Base-by-base conservation (phyloP, 805 yeast genomes). In the Wickerhamia fluorescens region DNA sequence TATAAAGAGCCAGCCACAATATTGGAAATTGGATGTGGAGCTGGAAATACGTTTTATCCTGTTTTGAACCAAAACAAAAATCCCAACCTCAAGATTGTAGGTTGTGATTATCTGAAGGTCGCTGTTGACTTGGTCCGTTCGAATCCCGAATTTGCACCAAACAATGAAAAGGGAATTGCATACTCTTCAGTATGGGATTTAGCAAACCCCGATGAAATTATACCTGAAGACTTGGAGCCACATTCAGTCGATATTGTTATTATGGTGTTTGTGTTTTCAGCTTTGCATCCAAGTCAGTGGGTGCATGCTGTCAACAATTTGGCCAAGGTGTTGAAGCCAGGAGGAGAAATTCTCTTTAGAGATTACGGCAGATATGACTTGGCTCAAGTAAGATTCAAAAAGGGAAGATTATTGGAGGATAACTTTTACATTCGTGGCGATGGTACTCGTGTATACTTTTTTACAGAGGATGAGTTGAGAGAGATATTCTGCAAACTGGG, bases 391-490 rank as follows among this genome's bases (percentile, higher is more conserved):
- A 61, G 98, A 44, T 87, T 89, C 64, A 92, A 92, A 57, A 83
- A 82, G 52, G 81, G 84, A 27, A 72, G 97, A 44, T 57, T 85
- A 16, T 54, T 92, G 31, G 95, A 85, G 31, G 96, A 89, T 33
- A 88, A 92, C 55, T 92, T 92, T 49, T 92, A 92, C 56, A 86
- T 88, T 21, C 74, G 98, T 47, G 98, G 98, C 21, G 98, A 92
- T 52, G 98, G 98, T 27, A 92, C 98, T 0, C 68, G 98, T 43
- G 98, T 92, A 8, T 92, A 92, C 53, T 92, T 92, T 61, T 92
- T 92, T 62, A 85, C 95, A 2, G 97, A 89, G 51, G 95, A 89
- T 35, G 96, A 92, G 57, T 56, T 89, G 34, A 66, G 83, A 37
- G 61, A 70, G 25, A 82, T 89, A 3, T 92, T 89, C 51, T 48